These are phyloP conservation scores for Cryphonectria parasitica DNA, from an alignment of 2,329 filamentous ascomycete species.

Conservation along the genomic window DNA sequence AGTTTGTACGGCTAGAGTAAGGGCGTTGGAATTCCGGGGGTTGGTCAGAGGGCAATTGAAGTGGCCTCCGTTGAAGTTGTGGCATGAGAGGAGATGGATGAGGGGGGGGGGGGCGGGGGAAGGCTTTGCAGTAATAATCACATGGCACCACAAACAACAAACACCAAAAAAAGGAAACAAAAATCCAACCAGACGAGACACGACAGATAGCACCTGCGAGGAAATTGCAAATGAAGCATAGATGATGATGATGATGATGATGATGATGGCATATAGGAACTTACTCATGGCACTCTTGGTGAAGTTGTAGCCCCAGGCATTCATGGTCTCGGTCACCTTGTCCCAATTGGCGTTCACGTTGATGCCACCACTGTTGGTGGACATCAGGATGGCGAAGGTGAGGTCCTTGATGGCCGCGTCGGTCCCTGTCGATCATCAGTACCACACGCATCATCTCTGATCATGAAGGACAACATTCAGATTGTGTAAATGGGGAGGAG, in stretches of 20 bases:
- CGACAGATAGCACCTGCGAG: no score
- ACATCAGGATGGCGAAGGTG: slow-evolving; percentile 24
- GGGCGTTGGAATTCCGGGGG: not conserved
- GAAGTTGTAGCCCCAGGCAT: slow-evolving; percentile 23
- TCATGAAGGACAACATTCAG: not conserved
- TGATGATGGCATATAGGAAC: not conserved
- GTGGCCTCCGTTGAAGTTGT: not conserved
- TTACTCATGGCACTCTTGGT: slow-evolving; percentile 27
- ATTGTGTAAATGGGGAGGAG: not conserved
- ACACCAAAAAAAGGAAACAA: not conserved
- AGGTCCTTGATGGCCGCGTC: slow-evolving; percentile 27
- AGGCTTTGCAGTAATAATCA: not conserved
- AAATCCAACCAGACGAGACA: not conserved
- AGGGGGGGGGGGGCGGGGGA: no score
- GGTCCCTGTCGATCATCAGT: slow-evolving; percentile 18
- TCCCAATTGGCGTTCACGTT: slow-evolving; percentile 24
- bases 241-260: not conserved
- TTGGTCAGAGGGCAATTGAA: not conserved
- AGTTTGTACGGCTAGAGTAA: not conserved
- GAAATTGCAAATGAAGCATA: not conserved
- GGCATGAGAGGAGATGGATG: not conserved
- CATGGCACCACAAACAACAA: not conserved
- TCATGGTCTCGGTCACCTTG: slow-evolving; percentile 22
- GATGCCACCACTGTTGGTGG: slow-evolving; percentile 17
- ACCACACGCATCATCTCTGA: not conserved